Percentiles rank a stretch among this genome's conserved stretches.
phyloP scores from a whole-genome alignment of 2,329 filamentous ascomycete genomes.

The Exophiala calicioides region DNA sequence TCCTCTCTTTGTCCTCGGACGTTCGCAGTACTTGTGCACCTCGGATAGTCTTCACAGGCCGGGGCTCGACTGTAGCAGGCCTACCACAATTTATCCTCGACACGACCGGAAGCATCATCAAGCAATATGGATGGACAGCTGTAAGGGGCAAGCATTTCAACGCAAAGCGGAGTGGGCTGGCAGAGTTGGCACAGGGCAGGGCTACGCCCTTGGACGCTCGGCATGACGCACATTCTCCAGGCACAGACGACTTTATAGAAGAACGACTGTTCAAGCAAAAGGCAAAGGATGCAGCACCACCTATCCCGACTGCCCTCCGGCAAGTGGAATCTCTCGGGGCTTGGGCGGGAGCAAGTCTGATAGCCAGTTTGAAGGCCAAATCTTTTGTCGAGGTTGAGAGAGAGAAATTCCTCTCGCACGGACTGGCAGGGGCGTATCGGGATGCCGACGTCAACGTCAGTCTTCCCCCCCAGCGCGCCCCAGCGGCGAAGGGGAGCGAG shows the following conservation, averaged over 20 bases:
- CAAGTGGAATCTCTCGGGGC: slow-evolving; percentile 63
- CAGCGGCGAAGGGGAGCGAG: slow-evolving; percentile 41
- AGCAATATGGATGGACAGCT: slow-evolving; percentile 72
- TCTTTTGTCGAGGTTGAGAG: slow-evolving; percentile 65
- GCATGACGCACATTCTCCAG: slow-evolving; percentile 45
- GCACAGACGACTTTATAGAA: slow-evolving; percentile 60
- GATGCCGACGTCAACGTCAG: slow-evolving; percentile 41
- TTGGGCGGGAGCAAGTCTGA: slow-evolving; percentile 65
- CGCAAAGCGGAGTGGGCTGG: slow-evolving; percentile 24
- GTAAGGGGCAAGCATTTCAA: slow-evolving; percentile 62
- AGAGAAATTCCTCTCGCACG: slow-evolving; percentile 60
- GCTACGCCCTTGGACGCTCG: slow-evolving; percentile 21
- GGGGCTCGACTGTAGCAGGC: slow-evolving; percentile 75
- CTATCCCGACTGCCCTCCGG: slow-evolving; percentile 44
- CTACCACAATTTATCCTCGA: slow-evolving; percentile 74
- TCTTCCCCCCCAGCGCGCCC: slow-evolving; percentile 41
- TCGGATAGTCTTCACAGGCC: slow-evolving; percentile 82
- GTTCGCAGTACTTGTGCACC: slow-evolving; percentile 83
- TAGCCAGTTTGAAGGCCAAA: slow-evolving; percentile 59
- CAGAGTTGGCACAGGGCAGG: slow-evolving; percentile 34
- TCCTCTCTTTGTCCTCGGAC: slow-evolving; percentile 77
- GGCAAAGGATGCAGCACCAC: slow-evolving; percentile 42
- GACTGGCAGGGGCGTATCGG: slow-evolving; percentile 48
- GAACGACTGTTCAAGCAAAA: slow-evolving; percentile 55
- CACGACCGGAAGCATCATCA: slow-evolving; percentile 68